phyloP scores from a whole-genome alignment of 495 filamentous ascomycete genomes.

The Tuber magnatum region DNA sequence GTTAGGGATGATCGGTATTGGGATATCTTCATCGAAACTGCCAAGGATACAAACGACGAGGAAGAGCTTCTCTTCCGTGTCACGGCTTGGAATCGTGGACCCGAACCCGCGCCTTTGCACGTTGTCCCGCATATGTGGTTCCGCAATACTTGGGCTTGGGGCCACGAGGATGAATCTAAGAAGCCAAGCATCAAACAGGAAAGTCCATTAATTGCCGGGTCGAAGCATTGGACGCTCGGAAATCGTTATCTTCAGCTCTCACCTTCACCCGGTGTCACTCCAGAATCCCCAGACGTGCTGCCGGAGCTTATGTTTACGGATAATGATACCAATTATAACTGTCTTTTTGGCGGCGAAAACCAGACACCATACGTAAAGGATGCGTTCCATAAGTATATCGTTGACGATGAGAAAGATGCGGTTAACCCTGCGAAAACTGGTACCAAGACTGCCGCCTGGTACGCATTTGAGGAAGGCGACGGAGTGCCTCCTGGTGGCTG shows the following conservation, averaged over 20 bases:
- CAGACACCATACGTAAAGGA: conserved; percentile 82
- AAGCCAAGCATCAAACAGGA: conserved; percentile 67
- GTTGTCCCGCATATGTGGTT: conserved; percentile 96
- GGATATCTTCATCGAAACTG: conserved; percentile 95
- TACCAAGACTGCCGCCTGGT: conserved; percentile 89
- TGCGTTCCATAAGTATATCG: conserved; percentile 83
- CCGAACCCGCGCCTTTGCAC: conserved; percentile 81
- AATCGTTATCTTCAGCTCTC: conserved; percentile 78
- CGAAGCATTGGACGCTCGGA: conserved; percentile 68
- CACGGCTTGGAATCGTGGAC: conserved; percentile 90
- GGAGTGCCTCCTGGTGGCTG: conserved; percentile 85
- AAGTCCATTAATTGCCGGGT: conserved; percentile 58
- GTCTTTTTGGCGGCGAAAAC: conserved; percentile 70
- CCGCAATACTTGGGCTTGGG: conserved; percentile 94
- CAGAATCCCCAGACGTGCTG: conserved; percentile 70
- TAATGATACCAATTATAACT: conserved; percentile 81
- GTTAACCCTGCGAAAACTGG: conserved; percentile 73
- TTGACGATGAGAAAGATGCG: conserved; percentile 68
- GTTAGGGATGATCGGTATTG: conserved; percentile 74
- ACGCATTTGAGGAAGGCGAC: conserved; percentile 77
- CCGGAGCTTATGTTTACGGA: conserved; percentile 85
- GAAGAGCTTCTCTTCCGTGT: conserved; percentile 91
- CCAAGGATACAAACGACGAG: conserved; percentile 80
- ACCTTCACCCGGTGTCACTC: conserved; percentile 75
- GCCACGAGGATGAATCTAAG: conserved; percentile 59